A percentile compares a stretch with the other conserved stretches of the same genome.
Conservation (phyloP, 73 alveolate genomes). For the Durusdinium trenchii region DNA sequence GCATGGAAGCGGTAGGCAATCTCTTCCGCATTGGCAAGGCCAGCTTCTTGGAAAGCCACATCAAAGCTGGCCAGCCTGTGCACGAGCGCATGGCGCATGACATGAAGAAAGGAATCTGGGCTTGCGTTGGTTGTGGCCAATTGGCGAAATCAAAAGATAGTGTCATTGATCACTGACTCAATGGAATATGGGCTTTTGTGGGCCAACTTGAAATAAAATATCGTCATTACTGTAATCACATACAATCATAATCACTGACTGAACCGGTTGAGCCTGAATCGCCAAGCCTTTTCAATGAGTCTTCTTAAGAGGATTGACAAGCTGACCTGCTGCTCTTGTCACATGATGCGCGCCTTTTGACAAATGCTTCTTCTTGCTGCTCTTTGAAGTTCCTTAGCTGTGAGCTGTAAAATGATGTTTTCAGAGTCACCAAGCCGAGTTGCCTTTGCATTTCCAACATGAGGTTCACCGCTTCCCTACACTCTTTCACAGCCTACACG, state of each 20-base stretch:
- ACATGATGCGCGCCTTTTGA: neutral
- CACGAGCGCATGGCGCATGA: neutral
- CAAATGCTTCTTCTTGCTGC: neutral
- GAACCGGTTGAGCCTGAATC: too few species aligned
- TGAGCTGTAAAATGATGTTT: neutral
- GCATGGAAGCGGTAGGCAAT: constrained; percentile 8
- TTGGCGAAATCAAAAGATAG: too few species aligned
- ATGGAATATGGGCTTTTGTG: too few species aligned
- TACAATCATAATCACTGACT: too few species aligned
- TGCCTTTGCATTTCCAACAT: constrained; percentile 63
- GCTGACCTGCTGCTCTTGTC: too few species aligned
- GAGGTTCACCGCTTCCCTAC: constrained; percentile 68
- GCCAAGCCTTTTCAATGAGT: too few species aligned
- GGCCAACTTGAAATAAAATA: too few species aligned
- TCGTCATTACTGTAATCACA: too few species aligned
- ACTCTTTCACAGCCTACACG: constrained; percentile 62
- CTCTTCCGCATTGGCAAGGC: constrained; percentile 57
- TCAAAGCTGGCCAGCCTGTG: constrained; percentile 42
- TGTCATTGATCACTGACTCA: too few species aligned
- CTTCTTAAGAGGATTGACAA: too few species aligned
- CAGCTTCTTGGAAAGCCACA: constrained; percentile 43
- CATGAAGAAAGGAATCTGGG: too few species aligned
- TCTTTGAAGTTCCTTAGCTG: neutral
- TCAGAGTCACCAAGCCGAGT: neutral
- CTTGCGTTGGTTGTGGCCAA: too few species aligned